These are phyloP conservation scores for Lathyrus sativus DNA, from an alignment of 306 rosid species.

Conservation along the genomic window DNA sequence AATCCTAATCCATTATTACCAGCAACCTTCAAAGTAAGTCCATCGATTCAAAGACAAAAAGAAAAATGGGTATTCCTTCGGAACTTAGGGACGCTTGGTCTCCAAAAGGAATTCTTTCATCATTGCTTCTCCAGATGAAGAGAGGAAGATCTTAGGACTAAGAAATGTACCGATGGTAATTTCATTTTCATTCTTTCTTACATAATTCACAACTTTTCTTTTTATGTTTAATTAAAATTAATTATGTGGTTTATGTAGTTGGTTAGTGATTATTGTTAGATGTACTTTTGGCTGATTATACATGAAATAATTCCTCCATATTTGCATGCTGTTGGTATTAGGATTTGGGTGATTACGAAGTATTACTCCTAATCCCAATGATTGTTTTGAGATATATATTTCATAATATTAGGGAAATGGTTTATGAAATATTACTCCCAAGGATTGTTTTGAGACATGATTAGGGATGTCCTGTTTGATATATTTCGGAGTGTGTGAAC, in stretches of 20 bases:
- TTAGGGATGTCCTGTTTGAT: no score
- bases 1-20: not conserved
- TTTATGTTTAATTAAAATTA: not conserved
- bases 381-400: no score
- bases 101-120: conserved; percentile 41
- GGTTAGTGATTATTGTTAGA: not conserved
- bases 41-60: not conserved
- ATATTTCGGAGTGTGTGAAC: no score
- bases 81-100: conserved; percentile 61
- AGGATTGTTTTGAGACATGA: no score
- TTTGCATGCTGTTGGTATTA: not conserved
- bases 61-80: conserved; percentile 67
- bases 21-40: not conserved
- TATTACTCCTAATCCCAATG: not conserved
- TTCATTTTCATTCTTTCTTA: not conserved
- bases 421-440: no score
- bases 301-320: not conserved
- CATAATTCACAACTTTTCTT: not conserved
- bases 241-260: not conserved
- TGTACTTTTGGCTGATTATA: not conserved
- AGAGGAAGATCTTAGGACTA: conserved; percentile 50
- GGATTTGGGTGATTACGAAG: not conserved
- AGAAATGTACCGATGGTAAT: conserved; percentile 50
- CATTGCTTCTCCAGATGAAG: conserved; percentile 78
- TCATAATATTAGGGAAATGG: no score